Evolutionary conservation across 1,284 basidiomycete species (phyloP), one percentile per base, ranked within the genome.

Genomic region (Neotropicomus parvogracilis): DNA sequence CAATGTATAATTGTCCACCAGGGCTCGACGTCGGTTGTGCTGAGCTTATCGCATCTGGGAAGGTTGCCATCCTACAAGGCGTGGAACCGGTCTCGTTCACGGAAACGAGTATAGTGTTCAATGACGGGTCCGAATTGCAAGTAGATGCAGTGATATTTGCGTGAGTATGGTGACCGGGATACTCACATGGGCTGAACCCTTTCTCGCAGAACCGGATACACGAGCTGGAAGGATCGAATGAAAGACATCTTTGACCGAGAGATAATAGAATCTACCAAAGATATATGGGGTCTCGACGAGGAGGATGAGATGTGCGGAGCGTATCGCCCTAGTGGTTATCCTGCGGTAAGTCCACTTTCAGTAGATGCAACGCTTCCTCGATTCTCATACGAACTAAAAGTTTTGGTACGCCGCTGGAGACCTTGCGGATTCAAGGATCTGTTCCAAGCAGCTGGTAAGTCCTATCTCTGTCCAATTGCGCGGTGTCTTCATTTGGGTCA

Each of bases 11-110:
- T 36, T 10, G 16, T 36, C 24, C 3, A 40, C n/a, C 26, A 49
- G 47, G 48, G 48, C 33, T 50, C 17, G 48, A 50, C n/a, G 48
- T 49, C 26, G 48, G 48, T 13, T 49, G 48, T 11, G 48, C 48
- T 2, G 48, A 50, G n/a, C 48, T 49, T 7, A 49, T 49, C 8
- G 48, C 28, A 12, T 31, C 46, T 13, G 48, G 48, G 13, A 42
- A 50, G 32, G 38, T 49, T 10, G 14, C 47, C 3, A 1, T 49
- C 14, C 32, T 36, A 4, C 48, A 49, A 7, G 48, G 48, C 28
- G 48, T 49, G 5, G 32, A 49, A 20, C 48, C 47, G 4, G 19
- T 36, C 12, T 49, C 48, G 12, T 49, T 49, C 7, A 49, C 47
- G 4, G 27, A 50, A 5, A 31, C 38, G 11, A 27, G 47, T n/a